Base-by-base conservation (phyloP, 2,329 filamentous ascomycete species). In the Cordyceps militaris region DNA sequence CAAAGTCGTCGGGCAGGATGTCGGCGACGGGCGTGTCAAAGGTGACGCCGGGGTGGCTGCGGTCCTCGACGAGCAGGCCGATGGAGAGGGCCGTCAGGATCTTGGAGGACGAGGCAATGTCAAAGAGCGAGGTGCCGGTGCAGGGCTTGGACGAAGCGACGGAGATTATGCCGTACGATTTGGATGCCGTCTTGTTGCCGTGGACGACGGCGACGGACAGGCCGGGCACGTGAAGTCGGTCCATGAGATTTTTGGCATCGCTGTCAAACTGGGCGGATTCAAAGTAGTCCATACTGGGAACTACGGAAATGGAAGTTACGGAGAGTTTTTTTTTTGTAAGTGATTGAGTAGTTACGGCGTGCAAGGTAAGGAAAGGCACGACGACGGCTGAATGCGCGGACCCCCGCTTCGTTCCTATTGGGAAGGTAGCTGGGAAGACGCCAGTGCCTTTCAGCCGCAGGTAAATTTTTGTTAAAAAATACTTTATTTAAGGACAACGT, bases 31-130 rank as follows among this genome's bases (percentile, higher is more conserved):
- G 46, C 30, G 56, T 52, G 32, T 58, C 56, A 16, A 23, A 52
- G 21, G 46, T 51, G 42, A 58, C n/a, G 21, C n/a, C 10, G 19
- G 55, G 46, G 13, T 57, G 47, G 11, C 38, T 14, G 11, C 24
- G n/a, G 23, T 58, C 56, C n/a, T 58, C 46, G 36, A 58, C 40
- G 26, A 58, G 46, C 5, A 58, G 23, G n/a, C 26, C 56, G 40
- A 58, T 48, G 6, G 56, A 32, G 16, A 36, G 19, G 4, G 56
- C 56, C 19, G 56, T 58, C n/a, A 52, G 19, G 19, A 49, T 43
- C 47, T 58, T 58, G 56, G 48, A 52, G n/a, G 47, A 51, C 16
- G 56, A 58, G 3, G 56, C 56, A 38, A 58, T 52, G 30, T 58
- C 56, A 13, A 58, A 58, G 36, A 58, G 47, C 8, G 56, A 44